A percentile compares a stretch with the other conserved stretches of the same genome.
These are phyloP conservation scores for Mrakia blollopis DNA, from an alignment of 768 basidiomycete genomes.

Conservation along the genomic window DNA sequence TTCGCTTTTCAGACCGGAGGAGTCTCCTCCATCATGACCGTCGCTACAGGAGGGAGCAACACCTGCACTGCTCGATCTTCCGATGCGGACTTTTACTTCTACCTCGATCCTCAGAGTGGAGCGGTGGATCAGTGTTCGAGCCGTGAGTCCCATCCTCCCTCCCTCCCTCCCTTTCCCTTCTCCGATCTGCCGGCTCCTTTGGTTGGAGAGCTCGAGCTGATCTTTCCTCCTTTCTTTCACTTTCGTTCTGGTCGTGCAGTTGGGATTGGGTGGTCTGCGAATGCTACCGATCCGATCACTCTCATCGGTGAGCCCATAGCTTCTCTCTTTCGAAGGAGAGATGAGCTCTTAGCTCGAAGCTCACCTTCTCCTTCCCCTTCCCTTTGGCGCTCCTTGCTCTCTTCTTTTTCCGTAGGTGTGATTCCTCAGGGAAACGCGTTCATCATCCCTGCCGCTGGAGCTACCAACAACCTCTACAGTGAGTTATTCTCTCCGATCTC, in stretches of 20 bases:
- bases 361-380: background rate
- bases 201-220: background rate
- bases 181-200: background rate
- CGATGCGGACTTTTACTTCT: slow-evolving; percentile 18
- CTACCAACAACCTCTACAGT: background rate
- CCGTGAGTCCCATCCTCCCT: slow-evolving; percentile 1
- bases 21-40: slow-evolving; percentile 28
- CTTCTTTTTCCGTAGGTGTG: slow-evolving; percentile 7
- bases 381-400: too few relatives aligned
- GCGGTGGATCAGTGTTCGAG: background rate
- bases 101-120: slow-evolving; percentile 19
- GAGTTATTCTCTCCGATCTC: background rate
- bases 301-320: slow-evolving; percentile 1
- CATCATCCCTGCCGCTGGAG: slow-evolving; percentile 3
- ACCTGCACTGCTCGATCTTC: background rate
- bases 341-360: background rate
- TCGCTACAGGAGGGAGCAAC: background rate
- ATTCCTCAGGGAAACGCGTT: slow-evolving; percentile 27
- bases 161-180: background rate
- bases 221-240: too few relatives aligned
- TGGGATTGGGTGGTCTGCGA: slow-evolving; percentile 18
- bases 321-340: background rate
- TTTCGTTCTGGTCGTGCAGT: background rate
- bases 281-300: slow-evolving; percentile 17
- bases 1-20: slow-evolving; percentile 22